These are phyloP conservation scores for Centrapalus pauciflorus DNA, from an alignment of 129 eudicot genomes.

Conservation along the genomic window DNA sequence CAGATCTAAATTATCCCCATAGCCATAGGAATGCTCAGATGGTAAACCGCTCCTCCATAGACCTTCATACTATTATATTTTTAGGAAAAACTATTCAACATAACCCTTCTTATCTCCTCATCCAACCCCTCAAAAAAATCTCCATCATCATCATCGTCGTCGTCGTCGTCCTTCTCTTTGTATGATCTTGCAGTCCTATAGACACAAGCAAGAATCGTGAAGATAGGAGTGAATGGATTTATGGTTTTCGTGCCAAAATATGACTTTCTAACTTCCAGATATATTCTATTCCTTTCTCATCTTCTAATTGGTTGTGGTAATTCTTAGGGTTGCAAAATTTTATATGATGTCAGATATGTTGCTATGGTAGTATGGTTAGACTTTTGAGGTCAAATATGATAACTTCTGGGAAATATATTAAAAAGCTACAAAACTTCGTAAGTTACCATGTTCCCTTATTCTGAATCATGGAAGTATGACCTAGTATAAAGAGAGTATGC, in stretches of 20 bases:
- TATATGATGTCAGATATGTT: not conserved
- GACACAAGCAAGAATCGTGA: conserved; percentile 93
- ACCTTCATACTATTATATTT: conserved; percentile 85
- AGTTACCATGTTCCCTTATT: too few relatives aligned
- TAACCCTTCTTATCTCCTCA: not conserved
- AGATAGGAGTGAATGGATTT: conserved; percentile 87
- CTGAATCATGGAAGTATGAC: too few relatives aligned
- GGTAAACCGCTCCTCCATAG: conserved; percentile 97
- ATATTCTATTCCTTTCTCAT: not conserved
- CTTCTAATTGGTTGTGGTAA: not conserved
- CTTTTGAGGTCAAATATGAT: not conserved
- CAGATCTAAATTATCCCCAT: conserved; percentile 92
- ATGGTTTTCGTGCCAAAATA: conserved; percentile 97
- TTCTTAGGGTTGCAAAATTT: too few relatives aligned
- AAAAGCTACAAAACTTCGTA: not conserved
- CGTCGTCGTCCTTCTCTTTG: not conserved
- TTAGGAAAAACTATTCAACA: conserved; percentile 64
- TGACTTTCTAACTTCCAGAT: conserved; percentile 23
- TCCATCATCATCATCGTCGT: not conserved
- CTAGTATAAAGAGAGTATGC: too few relatives aligned
- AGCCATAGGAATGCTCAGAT: conserved; percentile 97
- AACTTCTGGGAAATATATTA: too few relatives aligned
- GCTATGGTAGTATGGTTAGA: not conserved
- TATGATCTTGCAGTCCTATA: conserved; percentile 74
- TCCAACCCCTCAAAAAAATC: too few relatives aligned